Percentiles rank a stretch among this genome's conserved stretches.
Evolutionary conservation across 441 rosid species (phyloP).

Genomic region (Heliophila coronopifolia): DNA sequence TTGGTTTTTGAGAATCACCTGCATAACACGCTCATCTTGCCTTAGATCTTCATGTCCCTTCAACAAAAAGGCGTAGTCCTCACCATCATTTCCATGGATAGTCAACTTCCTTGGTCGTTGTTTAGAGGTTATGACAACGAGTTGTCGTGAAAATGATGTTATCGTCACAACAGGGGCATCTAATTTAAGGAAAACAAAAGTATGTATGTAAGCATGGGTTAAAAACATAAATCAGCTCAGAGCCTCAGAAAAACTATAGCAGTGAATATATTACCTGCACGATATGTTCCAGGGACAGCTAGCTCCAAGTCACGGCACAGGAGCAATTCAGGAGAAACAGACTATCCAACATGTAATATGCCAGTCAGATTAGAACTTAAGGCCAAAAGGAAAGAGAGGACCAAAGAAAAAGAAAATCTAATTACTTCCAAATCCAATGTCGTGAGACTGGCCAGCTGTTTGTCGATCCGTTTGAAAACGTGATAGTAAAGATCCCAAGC

Average conservation of each 20-base stretch:
- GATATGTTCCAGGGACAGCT: conserved; percentile 98
- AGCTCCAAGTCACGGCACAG: conserved; percentile 90
- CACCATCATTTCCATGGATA: conserved; percentile 91
- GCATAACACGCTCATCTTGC: conserved; percentile 99
- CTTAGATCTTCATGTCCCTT: conserved; percentile 99
- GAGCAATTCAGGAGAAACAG: conserved; percentile 92
- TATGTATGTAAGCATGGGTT: conserved; percentile 11
- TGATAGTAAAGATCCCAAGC: conserved; percentile 99
- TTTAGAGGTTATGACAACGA: conserved; percentile 84
- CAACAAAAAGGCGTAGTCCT: conserved; percentile 85
- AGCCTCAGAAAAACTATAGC: conserved; percentile 16
- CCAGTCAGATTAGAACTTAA: conserved; percentile 27
- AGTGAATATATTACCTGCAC: conserved; percentile 55
- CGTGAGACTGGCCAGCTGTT: conserved; percentile 87
- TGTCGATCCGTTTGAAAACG: conserved; percentile 92
- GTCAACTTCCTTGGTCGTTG: conserved; percentile 97
- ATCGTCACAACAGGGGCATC: conserved; percentile 88
- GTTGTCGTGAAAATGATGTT: conserved; percentile 84
- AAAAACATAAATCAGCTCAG: conserved; percentile 22
- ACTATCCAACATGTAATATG: conserved; percentile 40
- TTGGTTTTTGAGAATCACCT: conserved; percentile 42
- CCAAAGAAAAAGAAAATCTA: conserved; percentile 9
- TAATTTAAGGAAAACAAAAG: conserved; percentile 24
- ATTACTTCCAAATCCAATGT: conserved; percentile 92
- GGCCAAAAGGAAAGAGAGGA: conserved; percentile 16